Evolutionary conservation across 2,329 filamentous ascomycete species (phyloP), one percentile per base, ranked within the genome.

Genomic region (Aspergillus latus): DNA sequence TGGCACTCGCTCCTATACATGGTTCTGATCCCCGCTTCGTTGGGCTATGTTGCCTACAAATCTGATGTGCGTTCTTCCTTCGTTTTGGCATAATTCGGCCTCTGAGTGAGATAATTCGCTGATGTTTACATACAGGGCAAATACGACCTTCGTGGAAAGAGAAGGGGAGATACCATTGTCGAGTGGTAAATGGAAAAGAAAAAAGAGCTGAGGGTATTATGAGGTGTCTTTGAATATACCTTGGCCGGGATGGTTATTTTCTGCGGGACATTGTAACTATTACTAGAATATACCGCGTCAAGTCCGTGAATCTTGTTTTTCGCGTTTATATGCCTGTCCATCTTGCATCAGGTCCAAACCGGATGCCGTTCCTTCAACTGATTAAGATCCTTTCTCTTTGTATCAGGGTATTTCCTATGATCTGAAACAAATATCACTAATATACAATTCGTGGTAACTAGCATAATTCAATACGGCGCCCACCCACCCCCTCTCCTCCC

Each of bases 111-210:
- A 28, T 29, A 9, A 10, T 8, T 29, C 9, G 26, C 50, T 62
- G 55, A 66, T 58, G 50, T 61, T 7, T 36, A 66, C 21, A 15
- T 57, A 45, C 67, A 97, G 93, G 94, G 93, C 69, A 91, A 93
- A 71, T 96, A 80, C 74, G 83, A 95, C 48, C 74, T 97, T 66
- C 85, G 92, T 66, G 93, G 87, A 56, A 97, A 97, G 87, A 83
- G 90, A 74, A 88, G 84, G 76, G 92, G 91, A 53, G 93, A 97
- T 71, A 81, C 87, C n/a, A 82, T 95, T 68, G 79, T 80, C 54
- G 92, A 97, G 77, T 93, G 83, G 74, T 97, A 50, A 50, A 52
- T 13, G 40, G 21, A 40, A 21, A 42, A 16, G n/a, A 42, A 52
- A 34, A 36, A 39, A 48, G 48, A 21, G 21, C 21, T 21, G 21